These are phyloP conservation scores for Amanita molliuscula DNA, from an alignment of 768 basidiomycete genomes.

Conservation along the genomic window DNA sequence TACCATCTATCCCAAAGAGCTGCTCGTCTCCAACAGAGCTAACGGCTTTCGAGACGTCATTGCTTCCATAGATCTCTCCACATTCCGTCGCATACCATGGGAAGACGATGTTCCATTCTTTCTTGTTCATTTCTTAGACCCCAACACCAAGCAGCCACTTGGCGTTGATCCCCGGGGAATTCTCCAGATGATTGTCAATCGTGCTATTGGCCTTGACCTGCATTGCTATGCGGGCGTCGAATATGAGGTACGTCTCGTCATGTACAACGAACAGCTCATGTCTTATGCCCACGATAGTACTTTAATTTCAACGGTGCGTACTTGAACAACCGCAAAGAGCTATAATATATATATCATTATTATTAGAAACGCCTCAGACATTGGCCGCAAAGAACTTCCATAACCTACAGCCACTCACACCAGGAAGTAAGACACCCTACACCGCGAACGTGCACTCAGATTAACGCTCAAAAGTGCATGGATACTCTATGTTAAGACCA, in stretches of 20 bases:
- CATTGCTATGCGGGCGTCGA: slow-evolving; percentile 82
- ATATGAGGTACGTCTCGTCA: slow-evolving; percentile 57
- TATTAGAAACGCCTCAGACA: slow-evolving; percentile 74
- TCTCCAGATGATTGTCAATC: slow-evolving; percentile 46
- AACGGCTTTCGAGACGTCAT: slow-evolving; percentile 91
- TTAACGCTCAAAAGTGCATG: slow-evolving; percentile 62
- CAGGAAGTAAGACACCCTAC: slow-evolving; percentile 64
- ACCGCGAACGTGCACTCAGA: background rate
- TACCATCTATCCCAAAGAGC: slow-evolving; percentile 70
- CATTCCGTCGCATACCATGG: slow-evolving; percentile 86
- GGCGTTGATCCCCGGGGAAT: slow-evolving; percentile 83
- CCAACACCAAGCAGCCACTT: slow-evolving; percentile 69
- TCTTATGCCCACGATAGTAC: slow-evolving; percentile 36
- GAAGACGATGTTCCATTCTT: slow-evolving; percentile 91
- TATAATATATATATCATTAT: slow-evolving; percentile 2
- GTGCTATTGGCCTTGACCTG: slow-evolving; percentile 36
- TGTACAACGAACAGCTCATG: background rate
- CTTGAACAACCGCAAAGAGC: background rate
- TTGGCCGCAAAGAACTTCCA: slow-evolving; percentile 70
- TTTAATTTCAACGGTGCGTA: slow-evolving; percentile 79
- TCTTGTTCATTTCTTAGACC: slow-evolving; percentile 83
- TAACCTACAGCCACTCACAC: slow-evolving; percentile 69
- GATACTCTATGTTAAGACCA: slow-evolving; percentile 87
- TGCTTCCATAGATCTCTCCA: slow-evolving; percentile 79
- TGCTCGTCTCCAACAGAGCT: slow-evolving; percentile 80